Base-by-base conservation (phyloP, 768 basidiomycete genomes). In the Mycena vitilis region DNA sequence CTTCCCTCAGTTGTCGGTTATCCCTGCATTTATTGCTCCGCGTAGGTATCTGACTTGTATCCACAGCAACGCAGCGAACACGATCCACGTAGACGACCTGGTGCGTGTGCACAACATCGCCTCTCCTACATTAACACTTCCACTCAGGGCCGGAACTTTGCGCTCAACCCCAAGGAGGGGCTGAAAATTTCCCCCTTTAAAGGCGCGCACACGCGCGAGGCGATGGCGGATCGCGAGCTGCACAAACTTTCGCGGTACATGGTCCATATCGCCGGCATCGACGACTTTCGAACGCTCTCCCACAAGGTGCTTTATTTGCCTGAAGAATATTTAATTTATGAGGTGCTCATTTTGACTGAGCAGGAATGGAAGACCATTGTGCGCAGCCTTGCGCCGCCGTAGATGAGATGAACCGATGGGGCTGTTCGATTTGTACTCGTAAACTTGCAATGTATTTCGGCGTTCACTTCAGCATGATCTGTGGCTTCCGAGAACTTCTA, bases 81-180 rank as follows among this genome's bases (percentile, higher is more conserved):
- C 95, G 0, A 89, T 97, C 47, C 95, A 96, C 73, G 85, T 97
- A 34, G 95, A 97, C 76, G 95, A 96, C 77, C 83, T 97, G 54
- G 89, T 90, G 69, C 66, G 85, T 75, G 5, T 48, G 13, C 20
- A 9, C 25, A 10, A 34, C 10, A 15, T 40, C 22, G 3, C 36
- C 40, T 60, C 53, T 58, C 52, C 61, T 23, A n/a, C 48, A 34
- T 16, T 44, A 55, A 59, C 18, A 34, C 38, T 25, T 59, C 1
- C 22, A 23, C 2, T 2, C 68, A 92, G 87, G 88, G 90, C 65
- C 88, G 94, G 18, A 96, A 95, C 75, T 96, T 96, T 78, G 95
- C 95, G 5, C 81, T 96, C 66, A 96, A 97, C 74, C 93, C 94
- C 1, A 85, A 83, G 51, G 89, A 94, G 78, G 95, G 95, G 7